Base-by-base conservation (phyloP, 345 rosid species). In the Lepidium africanum region DNA sequence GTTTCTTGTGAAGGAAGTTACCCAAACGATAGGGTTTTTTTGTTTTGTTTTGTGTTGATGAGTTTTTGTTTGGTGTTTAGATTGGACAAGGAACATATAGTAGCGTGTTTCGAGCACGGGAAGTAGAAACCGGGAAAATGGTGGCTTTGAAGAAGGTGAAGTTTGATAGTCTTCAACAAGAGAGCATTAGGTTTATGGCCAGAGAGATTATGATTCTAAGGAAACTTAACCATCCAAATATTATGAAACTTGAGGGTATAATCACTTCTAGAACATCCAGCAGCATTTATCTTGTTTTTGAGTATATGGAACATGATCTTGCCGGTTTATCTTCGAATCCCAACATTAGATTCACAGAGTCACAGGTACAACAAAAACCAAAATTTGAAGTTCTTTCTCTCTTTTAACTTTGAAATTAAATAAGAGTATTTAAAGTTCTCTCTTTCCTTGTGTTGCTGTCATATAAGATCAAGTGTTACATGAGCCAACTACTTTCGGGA, bases 71-170 rank as follows among this genome's bases (percentile, higher is more conserved):
- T 11, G 43, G 65, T 67, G 40, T 59, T 61, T 74, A 89, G 96
- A 83, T 89, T 73, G 96, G 96, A 78, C 96, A 89, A 82, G 96
- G 96, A 10, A 89, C 96, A 48, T 89, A 89, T 71, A 89, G 96
- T 78, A 89, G 85, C 9, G 96, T 89, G 47, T 89, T 85, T 66
- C 81, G 84, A 64, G 96, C 92, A 59, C 70, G 88, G 0, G 90
- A 89, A 78, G 86, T 89, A 23, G 86, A 70, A 66, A 86, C 83
- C 0, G 90, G 96, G 25, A 83, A 68, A 74, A 78, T 85, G 83
- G 81, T 86, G 71, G 96, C 96, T 10, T 67, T 89, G 73, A 89
- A 89, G 82, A 89, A 89, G 76, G 96, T 86, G 19, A 85, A 81
- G 30, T 85, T 89, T 30, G 88, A 88, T 77, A 86, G 82, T 73